These are phyloP conservation scores for Phlyctochytrium bullatum DNA, from an alignment of 192 early-diverging fungal genomes.

Conservation along the genomic window DNA sequence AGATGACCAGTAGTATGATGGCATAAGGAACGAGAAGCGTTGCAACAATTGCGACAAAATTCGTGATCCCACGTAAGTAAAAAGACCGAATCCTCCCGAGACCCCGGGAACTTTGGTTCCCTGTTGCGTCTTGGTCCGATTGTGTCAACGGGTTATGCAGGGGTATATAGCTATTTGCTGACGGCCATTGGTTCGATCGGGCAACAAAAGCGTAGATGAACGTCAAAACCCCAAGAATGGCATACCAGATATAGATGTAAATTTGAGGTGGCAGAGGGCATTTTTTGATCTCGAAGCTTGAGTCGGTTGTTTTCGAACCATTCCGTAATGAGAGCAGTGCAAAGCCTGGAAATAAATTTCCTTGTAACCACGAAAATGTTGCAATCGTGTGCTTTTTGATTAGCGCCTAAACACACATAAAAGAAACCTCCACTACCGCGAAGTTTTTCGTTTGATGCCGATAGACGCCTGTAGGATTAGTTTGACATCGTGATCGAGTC, in stretches of 20 bases:
- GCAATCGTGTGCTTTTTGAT: slow-evolving; percentile 42
- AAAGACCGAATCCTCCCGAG: not conserved
- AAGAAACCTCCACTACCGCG: slow-evolving; percentile 3
- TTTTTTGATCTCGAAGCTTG: slow-evolving; percentile 14
- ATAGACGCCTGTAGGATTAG: slow-evolving; percentile 12
- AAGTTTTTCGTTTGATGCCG: not conserved
- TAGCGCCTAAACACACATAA: not conserved
- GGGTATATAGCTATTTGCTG: no score
- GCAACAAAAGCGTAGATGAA: slow-evolving; percentile 17
- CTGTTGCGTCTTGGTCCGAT: no score
- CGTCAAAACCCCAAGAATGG: slow-evolving; percentile 18
- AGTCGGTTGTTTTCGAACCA: not conserved
- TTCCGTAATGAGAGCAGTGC: slow-evolving; percentile 35
- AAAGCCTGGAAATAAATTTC: slow-evolving; percentile 47
- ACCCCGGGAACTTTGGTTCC: not conserved
- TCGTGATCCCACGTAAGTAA: not conserved
- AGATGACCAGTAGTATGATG: no score
- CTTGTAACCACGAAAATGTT: slow-evolving; percentile 52
- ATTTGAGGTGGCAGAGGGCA: slow-evolving; percentile 42
- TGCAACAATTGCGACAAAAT: no score
- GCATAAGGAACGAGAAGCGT: no score
- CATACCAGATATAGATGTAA: slow-evolving; percentile 43
- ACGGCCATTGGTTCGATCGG: no score
- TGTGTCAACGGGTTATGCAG: no score
- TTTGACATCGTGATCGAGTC: not conserved